Base-by-base conservation (phyloP, 768 basidiomycete species). In the Calocybe gangraenosa region DNA sequence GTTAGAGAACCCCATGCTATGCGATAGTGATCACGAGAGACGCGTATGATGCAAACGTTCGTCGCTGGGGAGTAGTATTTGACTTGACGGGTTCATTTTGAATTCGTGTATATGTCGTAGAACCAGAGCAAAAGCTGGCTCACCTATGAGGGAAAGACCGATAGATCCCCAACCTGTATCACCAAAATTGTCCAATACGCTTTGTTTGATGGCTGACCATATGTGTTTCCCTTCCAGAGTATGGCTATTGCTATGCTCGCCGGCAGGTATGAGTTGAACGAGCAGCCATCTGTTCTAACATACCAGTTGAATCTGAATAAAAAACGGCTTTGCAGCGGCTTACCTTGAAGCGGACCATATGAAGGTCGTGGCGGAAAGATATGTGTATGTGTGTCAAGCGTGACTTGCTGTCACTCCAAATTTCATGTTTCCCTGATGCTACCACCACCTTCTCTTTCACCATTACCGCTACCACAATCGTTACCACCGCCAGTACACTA, bases 61-160 rank as follows among this genome's bases (percentile, higher is more conserved):
- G 91, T 94, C 11, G 75, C 75, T 0, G 90, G 85, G 0, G 92
- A 93, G 53, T 82, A 89, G 56, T 94, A 94, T 62, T 92, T 91
- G 45, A 94, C 92, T 93, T 54, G 11, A 35, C 4, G 15, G 17
- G 19, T 3, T 8, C 37, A n/a, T 15, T 47, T 30, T 46, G 52
- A 39, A 52, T 31, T 8, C 14, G 34, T n/a, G 7, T 35, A 35
- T 35, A n/a, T 35, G n/a, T 7, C 6, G 34, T 4, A n/a, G 34
- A 43, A 17, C 25, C 19, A 22, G 40, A 20, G 23, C 15, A 25
- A 6, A 34, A 18, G 7, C 36, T 10, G 15, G 42, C 76, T 34
- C 47, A 87, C 91, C 83, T 17, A 73, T 81, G 47, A 94, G 65
- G 3, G 84, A 85, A 28, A 76, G 60, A 0, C 79, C 85, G 2